Percentiles rank a stretch among this genome's conserved stretches.
These are phyloP conservation scores for Aspergillus bridgeri DNA, from an alignment of 495 filamentous ascomycete species.

Conservation along the genomic window DNA sequence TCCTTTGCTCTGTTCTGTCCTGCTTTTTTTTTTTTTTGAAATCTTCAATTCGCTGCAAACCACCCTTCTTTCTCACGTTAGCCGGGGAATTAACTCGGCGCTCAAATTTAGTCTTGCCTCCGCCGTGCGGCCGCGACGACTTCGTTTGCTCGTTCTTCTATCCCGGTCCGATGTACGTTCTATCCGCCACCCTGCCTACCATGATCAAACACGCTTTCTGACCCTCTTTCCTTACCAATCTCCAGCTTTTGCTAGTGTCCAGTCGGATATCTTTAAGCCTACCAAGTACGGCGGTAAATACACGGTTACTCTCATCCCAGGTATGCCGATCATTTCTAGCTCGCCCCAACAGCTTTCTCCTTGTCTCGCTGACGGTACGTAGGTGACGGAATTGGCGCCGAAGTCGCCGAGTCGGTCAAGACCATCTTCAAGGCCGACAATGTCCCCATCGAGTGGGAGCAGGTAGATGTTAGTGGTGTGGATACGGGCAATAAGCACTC, in stretches of 20 bases:
- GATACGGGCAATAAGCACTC: conserved; percentile 83
- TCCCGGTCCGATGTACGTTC: conserved; percentile 44
- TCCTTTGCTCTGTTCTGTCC: neutral
- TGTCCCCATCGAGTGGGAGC: conserved; percentile 97
- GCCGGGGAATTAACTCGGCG: conserved; percentile 1
- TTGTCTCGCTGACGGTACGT: conserved; percentile 4
- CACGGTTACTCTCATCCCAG: conserved; percentile 96
- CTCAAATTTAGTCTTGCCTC: conserved; percentile 35
- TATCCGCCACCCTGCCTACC: neutral
- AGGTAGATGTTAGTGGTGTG: conserved; percentile 92
- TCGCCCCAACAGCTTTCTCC: neutral
- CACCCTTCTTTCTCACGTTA: too few relatives aligned
- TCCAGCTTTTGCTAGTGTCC: conserved; percentile 66
- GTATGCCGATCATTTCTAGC: conserved; percentile 34
- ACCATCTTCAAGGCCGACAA: conserved; percentile 99
- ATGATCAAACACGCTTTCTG: neutral
- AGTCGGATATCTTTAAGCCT: conserved; percentile 92
- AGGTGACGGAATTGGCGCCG: conserved; percentile 97
- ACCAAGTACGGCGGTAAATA: conserved; percentile 99
- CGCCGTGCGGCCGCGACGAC: conserved; percentile 37
- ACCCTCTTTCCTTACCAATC: conserved; percentile 20
- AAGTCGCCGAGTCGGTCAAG: conserved; percentile 97
- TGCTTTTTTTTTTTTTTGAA: neutral
- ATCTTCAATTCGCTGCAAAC: too few relatives aligned
- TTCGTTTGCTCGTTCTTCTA: conserved; percentile 31